Evolutionary conservation across 1,284 basidiomycete genomes (phyloP), one percentile per base, ranked within the genome.

Genomic region (Calocybe gambosa): DNA sequence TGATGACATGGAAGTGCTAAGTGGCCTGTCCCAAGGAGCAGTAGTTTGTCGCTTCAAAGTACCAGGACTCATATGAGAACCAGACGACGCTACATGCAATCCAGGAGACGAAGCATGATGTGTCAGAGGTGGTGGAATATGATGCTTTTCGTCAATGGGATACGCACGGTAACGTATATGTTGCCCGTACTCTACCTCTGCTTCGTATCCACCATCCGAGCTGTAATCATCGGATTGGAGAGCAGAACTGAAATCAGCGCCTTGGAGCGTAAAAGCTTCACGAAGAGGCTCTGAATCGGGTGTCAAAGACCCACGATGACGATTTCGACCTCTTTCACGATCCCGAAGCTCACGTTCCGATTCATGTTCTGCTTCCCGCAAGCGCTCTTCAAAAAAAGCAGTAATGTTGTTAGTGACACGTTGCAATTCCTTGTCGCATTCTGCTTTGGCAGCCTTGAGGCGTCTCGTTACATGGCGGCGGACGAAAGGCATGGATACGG

Each of bases 331-430:
- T 50, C 71, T 69, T 52, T 76, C 77, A 47, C 75, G 67, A 56
- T 78, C 78, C 52, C 75, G 70, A 53, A 75, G 68, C 54, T 84
- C 82, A 49, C 80, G 74, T 63, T 88, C 82, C 23, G 68, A 62
- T 61, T 85, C 85, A 55, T 79, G 76, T 62, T 89, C 85, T 49
- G 71, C 75, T 52, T 88, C 83, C 43, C 85, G 74, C 41, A 95
- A 76, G 54, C 85, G 80, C 59, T 92, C 85, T 67, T 99, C 95
- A 56, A 97, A 96, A 68, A 92, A 97, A 23, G 81, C 69, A 50
- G 94, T 95, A 71, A 99, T 93, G 49, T 85, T 89, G 62, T 89
- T 85, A 45, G 95, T 89, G 58, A 97, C 89, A 57, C 90, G 85
- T 60, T 86, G 83, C 9, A 99, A 78, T 61, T 96, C 93, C 68